Base-by-base conservation (phyloP, 139 green algal species). In the Closterium sp. region DNA sequence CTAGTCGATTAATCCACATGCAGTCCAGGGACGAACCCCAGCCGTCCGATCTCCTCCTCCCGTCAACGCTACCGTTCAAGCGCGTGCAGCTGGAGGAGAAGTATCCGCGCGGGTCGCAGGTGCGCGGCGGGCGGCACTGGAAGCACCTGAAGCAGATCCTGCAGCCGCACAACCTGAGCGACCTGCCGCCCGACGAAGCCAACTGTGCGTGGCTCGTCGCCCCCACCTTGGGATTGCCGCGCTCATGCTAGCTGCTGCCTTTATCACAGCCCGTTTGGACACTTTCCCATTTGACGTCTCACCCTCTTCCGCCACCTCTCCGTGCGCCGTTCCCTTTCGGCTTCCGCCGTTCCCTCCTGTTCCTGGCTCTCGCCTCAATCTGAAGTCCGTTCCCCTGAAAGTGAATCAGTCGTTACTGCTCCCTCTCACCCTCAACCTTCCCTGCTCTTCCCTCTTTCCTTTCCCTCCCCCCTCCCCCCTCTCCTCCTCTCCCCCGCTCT, bases 81-180 rank as follows among this genome's bases (percentile, higher is more conserved):
- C 31, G 34, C 11, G 31, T 30, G 31, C 92, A 94, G 85, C 17
- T 79, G 50, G 89, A 86, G 89, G 92, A 93, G 24, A 30, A 91
- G 31, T 94, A 94, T 27, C 89, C 92, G 79, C 93, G 93, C 19
- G 92, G 92, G 21, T 79, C 62, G 29, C 24, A 22, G 45, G 86
- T 38, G 32, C 29, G 29, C 32, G 30, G 89, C 22, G 32, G 89
- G 31, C 89, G 86, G 28, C 92, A 93, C 86, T 94, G 92, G 92
- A 94, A 94, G 89, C 92, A 95, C 27, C 86, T 96, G 89, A 94
- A 95, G 88, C 92, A 95, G 94, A 89, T 96, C 4, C 31, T 96
- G 22, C 94, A 95, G 28, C 87, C 88, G 29, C 94, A 96, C 42
- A 93, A 94, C 87, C 95, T 94, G 45, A 79, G 93, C 32, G n/a